A percentile compares a stretch with the other conserved stretches of the same genome.
phyloP scores from a whole-genome alignment of 257 asterid species.

The Linderniella brevidens region DNA sequence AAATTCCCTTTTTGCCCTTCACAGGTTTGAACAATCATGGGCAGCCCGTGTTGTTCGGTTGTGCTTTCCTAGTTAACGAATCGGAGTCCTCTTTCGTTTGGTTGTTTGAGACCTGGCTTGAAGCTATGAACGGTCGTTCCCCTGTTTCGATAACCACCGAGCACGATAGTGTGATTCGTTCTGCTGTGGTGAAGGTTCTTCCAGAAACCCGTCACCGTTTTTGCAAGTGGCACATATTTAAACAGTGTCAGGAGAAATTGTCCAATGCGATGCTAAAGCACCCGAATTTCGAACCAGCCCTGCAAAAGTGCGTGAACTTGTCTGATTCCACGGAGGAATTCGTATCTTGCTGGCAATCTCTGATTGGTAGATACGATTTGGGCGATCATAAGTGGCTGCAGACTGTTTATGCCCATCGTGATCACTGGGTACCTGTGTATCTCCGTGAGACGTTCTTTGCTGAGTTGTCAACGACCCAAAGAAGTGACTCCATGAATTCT shows the following conservation, averaged over 20 bases:
- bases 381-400: slow-evolving; percentile 76
- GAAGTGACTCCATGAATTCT: slow-evolving; percentile 88
- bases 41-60: slow-evolving; percentile 86
- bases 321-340: slow-evolving; percentile 67
- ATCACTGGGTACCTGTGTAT: slow-evolving; percentile 90
- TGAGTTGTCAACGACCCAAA: slow-evolving; percentile 78
- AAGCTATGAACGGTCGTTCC: slow-evolving; percentile 57
- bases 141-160: slow-evolving; percentile 89
- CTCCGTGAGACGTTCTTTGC: slow-evolving; percentile 82
- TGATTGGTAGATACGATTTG: slow-evolving; percentile 49
- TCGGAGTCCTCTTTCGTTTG: slow-evolving; percentile 81
- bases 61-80: slow-evolving; percentile 79
- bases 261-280: slow-evolving; percentile 59
- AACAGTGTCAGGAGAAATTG: slow-evolving; percentile 86
- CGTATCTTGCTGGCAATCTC: slow-evolving; percentile 79
- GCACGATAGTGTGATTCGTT: slow-evolving; percentile 60
- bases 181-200: slow-evolving; percentile 65
- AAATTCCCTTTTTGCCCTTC: slow-evolving; percentile 88
- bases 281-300: slow-evolving; percentile 65
- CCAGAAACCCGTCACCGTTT: slow-evolving; percentile 76
- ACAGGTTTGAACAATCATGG: slow-evolving; percentile 97
- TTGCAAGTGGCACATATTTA: slow-evolving; percentile 96
- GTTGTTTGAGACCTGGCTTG: slow-evolving; percentile 86
- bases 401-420: slow-evolving; percentile 45
- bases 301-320: slow-evolving; percentile 82